Evolutionary conservation across 495 filamentous ascomycete genomes (phyloP), one percentile per base, ranked within the genome.

Genomic region (Lindgomyces ingoldianus): DNA sequence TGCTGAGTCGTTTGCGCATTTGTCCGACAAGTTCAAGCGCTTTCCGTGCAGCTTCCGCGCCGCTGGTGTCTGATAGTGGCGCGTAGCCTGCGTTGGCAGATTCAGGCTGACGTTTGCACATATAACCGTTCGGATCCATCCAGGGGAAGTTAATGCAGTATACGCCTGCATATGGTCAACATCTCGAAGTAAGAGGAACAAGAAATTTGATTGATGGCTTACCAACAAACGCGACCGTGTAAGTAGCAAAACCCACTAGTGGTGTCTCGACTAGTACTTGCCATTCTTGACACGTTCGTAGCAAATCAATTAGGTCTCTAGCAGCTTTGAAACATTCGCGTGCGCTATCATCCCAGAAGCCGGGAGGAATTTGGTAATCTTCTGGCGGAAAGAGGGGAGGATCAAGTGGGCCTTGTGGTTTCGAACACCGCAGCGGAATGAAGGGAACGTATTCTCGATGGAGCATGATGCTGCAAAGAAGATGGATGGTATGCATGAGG

Each of bases 371-470:
- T 71, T 65, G 75, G 24, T 71, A 77, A 67, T 84, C 79, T 11
- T 87, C 82, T 18, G 76, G 67, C 0, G 82, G 77, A 64, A 91
- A 88, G 0, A 81, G 77, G 1, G 90, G 90, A 46, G 83, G 81
- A 68, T 93, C 91, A 18, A 91, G 73, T 0, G 91, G 91, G 0
- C 91, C 91, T 22, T 82, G 71, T 0, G 90, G 89, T 63, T 82
- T 84, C 22, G 76, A 72, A 75, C 87, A 90, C 2, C 84, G 84
- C 19, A 92, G 74, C 8, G 91, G 89, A 16, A 96, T 81, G 72
- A 93, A 94, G 0, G 91, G 90, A 26, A 95, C 81, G 70, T 90
- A 93, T 69, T 91, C 86, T 60, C 90, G 83, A 73, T 94, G 88
- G 22, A 95, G 80, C 70, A 91, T 86, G 56, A 96, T 90, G 36